A percentile compares a stretch with the other conserved stretches of the same genome.
phyloP scores from a whole-genome alignment of 257 asterid genomes.

The Gentiana macrophylla region DNA sequence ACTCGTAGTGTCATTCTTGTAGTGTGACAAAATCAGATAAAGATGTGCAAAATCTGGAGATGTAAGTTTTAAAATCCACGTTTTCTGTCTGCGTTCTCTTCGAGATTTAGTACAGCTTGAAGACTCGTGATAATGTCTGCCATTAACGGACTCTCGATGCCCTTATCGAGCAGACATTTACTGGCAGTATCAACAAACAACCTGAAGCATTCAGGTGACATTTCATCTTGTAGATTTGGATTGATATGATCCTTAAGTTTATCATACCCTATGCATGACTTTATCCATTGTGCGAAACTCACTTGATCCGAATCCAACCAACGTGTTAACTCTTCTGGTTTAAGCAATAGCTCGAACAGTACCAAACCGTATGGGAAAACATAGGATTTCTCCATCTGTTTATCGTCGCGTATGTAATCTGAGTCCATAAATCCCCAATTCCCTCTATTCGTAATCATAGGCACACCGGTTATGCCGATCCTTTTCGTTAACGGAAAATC shows the following conservation, averaged over 20 bases:
- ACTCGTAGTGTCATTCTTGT: too few species aligned
- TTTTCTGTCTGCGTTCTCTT: constrained; percentile 39
- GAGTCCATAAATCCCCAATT: constrained; percentile 40
- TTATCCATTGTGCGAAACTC: constrained; percentile 50
- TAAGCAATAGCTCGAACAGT: constrained; percentile 45
- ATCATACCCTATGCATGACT: constrained; percentile 32
- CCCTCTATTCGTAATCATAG: constrained; percentile 15
- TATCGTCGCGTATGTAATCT: constrained; percentile 36
- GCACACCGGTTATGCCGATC: constrained; percentile 16
- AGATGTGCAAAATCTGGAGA: too few species aligned
- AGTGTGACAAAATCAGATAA: too few species aligned
- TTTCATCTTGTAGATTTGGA: constrained; percentile 34
- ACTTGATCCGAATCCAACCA: constrained; percentile 54
- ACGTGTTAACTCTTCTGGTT: constrained; percentile 30
- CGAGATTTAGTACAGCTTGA: constrained; percentile 40
- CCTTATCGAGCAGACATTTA: constrained; percentile 45
- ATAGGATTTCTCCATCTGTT: constrained; percentile 35
- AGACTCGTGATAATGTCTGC: constrained; percentile 36
- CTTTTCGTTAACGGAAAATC: constrained; percentile 35
- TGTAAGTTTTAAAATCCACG: not conserved
- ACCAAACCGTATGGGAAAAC: constrained; percentile 48
- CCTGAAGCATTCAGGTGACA: constrained; percentile 40
- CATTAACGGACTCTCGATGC: constrained; percentile 45
- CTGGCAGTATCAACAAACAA: constrained; percentile 40
- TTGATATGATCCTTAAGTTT: constrained; percentile 30